Base-by-base conservation (phyloP, 129 eudicot species). In the Deinandra increscens region DNA sequence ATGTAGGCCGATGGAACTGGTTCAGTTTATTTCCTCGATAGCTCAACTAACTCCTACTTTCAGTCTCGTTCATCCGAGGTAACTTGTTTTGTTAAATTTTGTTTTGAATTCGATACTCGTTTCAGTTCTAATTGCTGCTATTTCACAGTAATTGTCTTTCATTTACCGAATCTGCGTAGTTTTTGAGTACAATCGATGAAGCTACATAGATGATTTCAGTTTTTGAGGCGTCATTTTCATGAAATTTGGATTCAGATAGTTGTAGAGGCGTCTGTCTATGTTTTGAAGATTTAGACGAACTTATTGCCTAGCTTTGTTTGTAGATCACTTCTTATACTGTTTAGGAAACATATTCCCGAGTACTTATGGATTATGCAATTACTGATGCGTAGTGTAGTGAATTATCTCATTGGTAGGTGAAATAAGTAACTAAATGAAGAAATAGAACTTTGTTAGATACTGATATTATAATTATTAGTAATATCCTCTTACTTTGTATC, bases 21-120 rank as follows among this genome's bases (percentile, higher is more conserved):
- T 37, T 77, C 81, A 38, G 96, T 86, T 13, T 73, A 86, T 72
- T 88, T 91, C 81, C 86, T 88, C 51, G 97, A 91, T 72, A 81
- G 89, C 73, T 80, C 94, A 18, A 50, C 82, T 14, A 84, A 77
- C 48, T 62, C 50, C 6, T 91, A 83, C 72, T 74, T 91, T 61
- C 94, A 90, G 60, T 61, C 78, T 49, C 72, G 66, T n/a, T 37
- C 81, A 39, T 74, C 85, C 1, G 68, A 68, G 68, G 80, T 61
- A 53, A 38, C 66, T 15, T 19, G 15, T 14, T 49, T 74, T 62
- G 78, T 68, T 48, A 37, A 64, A 20, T 38, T 49, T n/a, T 73
- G 14, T 29, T 55, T 68, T 34, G 22, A 20, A 18, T 61, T 14
- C 14, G 49, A 20, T 51, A 61, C 43, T 58, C 18, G 31, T 29